A percentile compares a stretch with the other conserved stretches of the same genome.
Evolutionary conservation across 805 yeast genomes (phyloP).

Genomic region (Candida adriatica): DNA sequence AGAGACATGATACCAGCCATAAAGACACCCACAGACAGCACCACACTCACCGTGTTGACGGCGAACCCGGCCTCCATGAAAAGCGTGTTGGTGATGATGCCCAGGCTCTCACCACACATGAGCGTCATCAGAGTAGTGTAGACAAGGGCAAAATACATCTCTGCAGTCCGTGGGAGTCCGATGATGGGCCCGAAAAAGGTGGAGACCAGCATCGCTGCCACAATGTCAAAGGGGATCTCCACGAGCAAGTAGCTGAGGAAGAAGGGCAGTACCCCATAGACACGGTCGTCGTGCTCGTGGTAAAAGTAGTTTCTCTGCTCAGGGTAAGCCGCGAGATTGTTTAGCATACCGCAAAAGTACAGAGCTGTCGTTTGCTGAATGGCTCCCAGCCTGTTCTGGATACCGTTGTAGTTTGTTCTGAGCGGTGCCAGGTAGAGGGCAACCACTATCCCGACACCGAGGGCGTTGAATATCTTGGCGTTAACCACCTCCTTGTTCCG

Average conservation of each 20-base stretch:
- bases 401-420: slow-evolving; percentile 38
- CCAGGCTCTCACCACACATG: slow-evolving; percentile 79
- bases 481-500: slow-evolving; percentile 50
- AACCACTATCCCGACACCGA: slow-evolving; percentile 61
- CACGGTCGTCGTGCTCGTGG: slow-evolving; percentile 70
- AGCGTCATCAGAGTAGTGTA: slow-evolving; percentile 47
- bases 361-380: slow-evolving; percentile 68
- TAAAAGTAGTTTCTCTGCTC: slow-evolving; percentile 69
- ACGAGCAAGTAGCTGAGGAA: slow-evolving; percentile 50
- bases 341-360: slow-evolving; percentile 77
- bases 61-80: slow-evolving; percentile 77
- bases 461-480: slow-evolving; percentile 60
- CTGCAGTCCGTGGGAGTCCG: slow-evolving; percentile 65
- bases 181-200: slow-evolving; percentile 59
- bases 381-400: slow-evolving; percentile 66
- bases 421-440: slow-evolving; percentile 64
- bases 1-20: slow-evolving; percentile 85
- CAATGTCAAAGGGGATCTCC: slow-evolving; percentile 62
- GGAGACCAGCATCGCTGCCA: slow-evolving; percentile 52
- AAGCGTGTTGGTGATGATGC: slow-evolving; percentile 69
- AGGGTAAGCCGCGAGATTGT: slow-evolving; percentile 72
- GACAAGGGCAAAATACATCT: slow-evolving; percentile 58
- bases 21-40: slow-evolving; percentile 64
- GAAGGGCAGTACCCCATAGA: slow-evolving; percentile 64
- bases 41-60: slow-evolving; percentile 59